Conservation (phyloP, 257 asterid genomes). For the Pogostemon cablin region DNA sequence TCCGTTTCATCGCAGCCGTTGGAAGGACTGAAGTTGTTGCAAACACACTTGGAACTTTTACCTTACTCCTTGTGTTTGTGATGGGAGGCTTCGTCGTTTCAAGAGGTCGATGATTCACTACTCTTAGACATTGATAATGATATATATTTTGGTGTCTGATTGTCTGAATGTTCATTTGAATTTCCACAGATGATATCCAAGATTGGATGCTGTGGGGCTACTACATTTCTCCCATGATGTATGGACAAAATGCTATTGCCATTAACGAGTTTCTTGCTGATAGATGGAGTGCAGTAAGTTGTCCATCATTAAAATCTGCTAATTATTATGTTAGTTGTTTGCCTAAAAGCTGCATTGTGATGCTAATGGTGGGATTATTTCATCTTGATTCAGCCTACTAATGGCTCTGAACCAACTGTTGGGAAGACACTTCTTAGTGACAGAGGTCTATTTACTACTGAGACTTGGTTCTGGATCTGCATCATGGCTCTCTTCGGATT, state of each 20-base stretch:
- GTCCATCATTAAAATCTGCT: background rate
- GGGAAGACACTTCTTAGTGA: constrained; percentile 76
- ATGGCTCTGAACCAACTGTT: constrained; percentile 61
- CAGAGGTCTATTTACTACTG: constrained; percentile 69
- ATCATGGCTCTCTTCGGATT: constrained; percentile 65
- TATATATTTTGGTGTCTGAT: background rate
- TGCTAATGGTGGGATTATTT: background rate
- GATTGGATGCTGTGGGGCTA: constrained; percentile 95
- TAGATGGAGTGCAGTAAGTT: constrained; percentile 81
- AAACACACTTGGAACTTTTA: constrained; percentile 69
- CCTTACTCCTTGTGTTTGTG: constrained; percentile 65
- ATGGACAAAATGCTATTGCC: constrained; percentile 89
- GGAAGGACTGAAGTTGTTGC: constrained; percentile 83
- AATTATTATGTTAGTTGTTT: background rate
- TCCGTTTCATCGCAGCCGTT: constrained; percentile 74
- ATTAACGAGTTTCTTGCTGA: constrained; percentile 78
- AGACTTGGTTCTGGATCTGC: constrained; percentile 76
- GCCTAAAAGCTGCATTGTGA: constrained; percentile 1
- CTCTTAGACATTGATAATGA: background rate
- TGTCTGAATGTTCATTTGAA: background rate
- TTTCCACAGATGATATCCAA: constrained; percentile 62
- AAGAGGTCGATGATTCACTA: constrained; percentile 45
- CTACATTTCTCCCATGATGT: constrained; percentile 89
- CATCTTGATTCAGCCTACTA: constrained; percentile 50
- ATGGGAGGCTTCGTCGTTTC: constrained; percentile 82